Conservation (phyloP, 495 filamentous ascomycete species). For the Podospora fimiseda region DNA sequence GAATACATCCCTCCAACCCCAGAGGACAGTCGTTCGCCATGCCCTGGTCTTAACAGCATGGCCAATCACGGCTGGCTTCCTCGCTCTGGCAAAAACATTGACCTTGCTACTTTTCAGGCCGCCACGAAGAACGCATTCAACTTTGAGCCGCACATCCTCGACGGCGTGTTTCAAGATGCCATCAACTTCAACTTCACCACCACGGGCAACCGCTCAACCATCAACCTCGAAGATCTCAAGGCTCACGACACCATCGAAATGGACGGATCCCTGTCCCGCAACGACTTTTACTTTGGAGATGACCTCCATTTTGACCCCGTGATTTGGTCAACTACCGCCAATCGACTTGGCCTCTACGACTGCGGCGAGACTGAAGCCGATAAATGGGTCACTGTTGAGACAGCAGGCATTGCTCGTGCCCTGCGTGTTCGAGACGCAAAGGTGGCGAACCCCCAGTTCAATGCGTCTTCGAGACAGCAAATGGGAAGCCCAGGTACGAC, state of each 20-base stretch:
- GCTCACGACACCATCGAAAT: slow-evolving; percentile 26
- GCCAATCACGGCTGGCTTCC: slow-evolving; percentile 53
- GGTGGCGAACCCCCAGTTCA: slow-evolving; percentile 16
- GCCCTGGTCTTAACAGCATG: slow-evolving; percentile 49
- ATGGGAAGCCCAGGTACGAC: slow-evolving; percentile 19
- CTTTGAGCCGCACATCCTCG: slow-evolving; percentile 15
- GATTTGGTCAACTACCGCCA: slow-evolving; percentile 16
- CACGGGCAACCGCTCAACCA: slow-evolving; percentile 20
- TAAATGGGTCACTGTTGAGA: slow-evolving; percentile 21
- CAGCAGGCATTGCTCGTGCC: slow-evolving; percentile 20
- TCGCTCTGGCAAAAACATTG: slow-evolving; percentile 39
- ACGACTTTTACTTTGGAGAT: slow-evolving; percentile 23
- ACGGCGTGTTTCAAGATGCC: slow-evolving; percentile 21
- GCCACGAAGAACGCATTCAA: slow-evolving; percentile 21
- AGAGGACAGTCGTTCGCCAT: slow-evolving; percentile 28
- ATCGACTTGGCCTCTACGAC: slow-evolving; percentile 11
- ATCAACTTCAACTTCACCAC: slow-evolving; percentile 18
- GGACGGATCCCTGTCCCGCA: slow-evolving; percentile 25
- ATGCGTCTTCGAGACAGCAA: slow-evolving; percentile 17
- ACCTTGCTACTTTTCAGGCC: slow-evolving; percentile 13
- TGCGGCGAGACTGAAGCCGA: slow-evolving; percentile 3
- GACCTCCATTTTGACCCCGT: slow-evolving; percentile 18
- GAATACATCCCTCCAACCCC: neutral
- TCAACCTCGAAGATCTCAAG: slow-evolving; percentile 23
- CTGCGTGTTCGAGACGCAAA: slow-evolving; percentile 17